These are phyloP conservation scores for Choiromyces venosus DNA, from an alignment of 495 filamentous ascomycete species.

Conservation along the genomic window DNA sequence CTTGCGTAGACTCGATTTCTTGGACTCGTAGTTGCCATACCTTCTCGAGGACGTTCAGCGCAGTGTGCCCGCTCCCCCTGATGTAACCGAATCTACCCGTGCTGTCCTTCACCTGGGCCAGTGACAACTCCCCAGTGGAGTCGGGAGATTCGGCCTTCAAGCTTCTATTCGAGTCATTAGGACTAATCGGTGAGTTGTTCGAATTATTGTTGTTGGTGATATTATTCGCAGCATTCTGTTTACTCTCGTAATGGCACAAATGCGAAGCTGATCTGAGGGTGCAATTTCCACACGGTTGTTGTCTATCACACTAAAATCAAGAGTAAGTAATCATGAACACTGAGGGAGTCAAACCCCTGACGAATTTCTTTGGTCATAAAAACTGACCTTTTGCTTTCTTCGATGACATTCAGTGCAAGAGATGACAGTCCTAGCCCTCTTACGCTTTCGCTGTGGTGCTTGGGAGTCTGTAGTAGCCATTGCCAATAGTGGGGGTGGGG, in stretches of 20 bases:
- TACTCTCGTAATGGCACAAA: slow-evolving; percentile 43
- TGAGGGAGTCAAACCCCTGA: background rate
- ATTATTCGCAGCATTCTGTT: slow-evolving; percentile 22
- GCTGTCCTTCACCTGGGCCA: slow-evolving; percentile 25
- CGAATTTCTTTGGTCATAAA: background rate
- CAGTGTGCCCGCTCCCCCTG: slow-evolving; percentile 30
- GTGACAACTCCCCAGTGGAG: slow-evolving; percentile 19
- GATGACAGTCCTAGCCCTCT: slow-evolving; percentile 57
- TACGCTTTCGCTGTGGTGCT: slow-evolving; percentile 42
- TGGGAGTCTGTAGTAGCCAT: slow-evolving; percentile 24
- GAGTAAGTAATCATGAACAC: slow-evolving; percentile 1
- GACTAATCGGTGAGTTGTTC: slow-evolving; percentile 8
- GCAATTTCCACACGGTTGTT: slow-evolving; percentile 59
- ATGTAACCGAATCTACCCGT: slow-evolving; percentile 36
- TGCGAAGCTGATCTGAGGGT: slow-evolving; percentile 41
- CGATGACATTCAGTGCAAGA: slow-evolving; percentile 61
- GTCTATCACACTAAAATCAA: slow-evolving; percentile 51
- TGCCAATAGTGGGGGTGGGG: background rate
- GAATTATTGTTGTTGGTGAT: background rate
- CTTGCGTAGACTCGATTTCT: slow-evolving; percentile 5
- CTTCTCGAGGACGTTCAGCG: slow-evolving; percentile 40
- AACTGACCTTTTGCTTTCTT: slow-evolving; percentile 57
- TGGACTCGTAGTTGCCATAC: slow-evolving; percentile 23
- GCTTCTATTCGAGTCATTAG: slow-evolving; percentile 13
- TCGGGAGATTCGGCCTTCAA: slow-evolving; percentile 24